phyloP scores from a whole-genome alignment of 345 rosid genomes.

The Turnera subulata region DNA sequence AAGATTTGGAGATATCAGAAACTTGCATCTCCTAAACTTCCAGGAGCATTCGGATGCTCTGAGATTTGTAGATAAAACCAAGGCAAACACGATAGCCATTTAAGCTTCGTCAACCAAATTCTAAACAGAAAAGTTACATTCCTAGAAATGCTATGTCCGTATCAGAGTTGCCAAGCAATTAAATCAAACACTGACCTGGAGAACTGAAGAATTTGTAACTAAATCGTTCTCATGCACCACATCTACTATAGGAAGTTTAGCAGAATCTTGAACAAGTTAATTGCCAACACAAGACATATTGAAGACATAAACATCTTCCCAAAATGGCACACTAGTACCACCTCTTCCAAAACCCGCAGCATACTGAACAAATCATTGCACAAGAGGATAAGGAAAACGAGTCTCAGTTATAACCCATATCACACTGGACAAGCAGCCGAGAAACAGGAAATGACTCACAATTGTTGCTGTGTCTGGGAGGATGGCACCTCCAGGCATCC shows the following conservation, averaged over 20 bases:
- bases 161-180: neutral
- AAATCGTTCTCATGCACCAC: slow-evolving; percentile 53
- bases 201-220: slow-evolving; percentile 56
- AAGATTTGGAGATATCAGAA: too few species aligned
- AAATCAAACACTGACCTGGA: slow-evolving; percentile 41
- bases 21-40: too few species aligned
- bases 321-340: slow-evolving; percentile 81
- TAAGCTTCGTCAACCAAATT: too few species aligned
- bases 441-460: slow-evolving; percentile 36
- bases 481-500: slow-evolving; percentile 97
- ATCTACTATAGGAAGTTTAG: slow-evolving; percentile 68
- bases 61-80: too few species aligned
- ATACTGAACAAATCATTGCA: slow-evolving; percentile 37
- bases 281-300: slow-evolving; percentile 81
- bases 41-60: too few species aligned
- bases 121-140: too few species aligned
- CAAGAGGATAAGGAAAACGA: slow-evolving; percentile 5
- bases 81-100: too few species aligned
- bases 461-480: slow-evolving; percentile 96
- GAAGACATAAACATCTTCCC: slow-evolving; percentile 90
- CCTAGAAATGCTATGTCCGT: too few species aligned
- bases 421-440: neutral
- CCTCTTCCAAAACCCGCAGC: slow-evolving; percentile 94
- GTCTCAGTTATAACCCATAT: neutral
- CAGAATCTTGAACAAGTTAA: slow-evolving; percentile 66